Evolutionary conservation across 352 stramenopile genomes (phyloP).

Genomic region (Aphanomyces euteiches): DNA sequence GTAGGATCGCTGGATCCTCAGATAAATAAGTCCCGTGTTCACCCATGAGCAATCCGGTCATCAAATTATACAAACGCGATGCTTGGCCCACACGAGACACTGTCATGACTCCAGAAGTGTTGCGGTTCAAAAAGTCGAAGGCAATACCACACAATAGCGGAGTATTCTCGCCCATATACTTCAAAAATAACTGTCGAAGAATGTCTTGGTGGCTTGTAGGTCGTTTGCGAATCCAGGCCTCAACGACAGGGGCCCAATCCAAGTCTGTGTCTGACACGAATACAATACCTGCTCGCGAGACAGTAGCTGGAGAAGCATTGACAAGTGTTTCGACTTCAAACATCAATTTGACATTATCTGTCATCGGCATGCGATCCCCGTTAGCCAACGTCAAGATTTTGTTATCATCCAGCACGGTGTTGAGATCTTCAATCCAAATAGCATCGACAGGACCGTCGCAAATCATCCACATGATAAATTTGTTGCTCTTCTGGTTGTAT

Average conservation of each 20-base stretch:
- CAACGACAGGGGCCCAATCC: slow-evolving; percentile 95
- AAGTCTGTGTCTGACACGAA: slow-evolving; percentile 98
- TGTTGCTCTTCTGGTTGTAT: slow-evolving; percentile 97
- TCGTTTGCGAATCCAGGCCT: slow-evolving; percentile 95
- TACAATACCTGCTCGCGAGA: slow-evolving; percentile 96
- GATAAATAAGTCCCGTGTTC: slow-evolving; percentile 64
- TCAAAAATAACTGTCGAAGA: slow-evolving; percentile 90
- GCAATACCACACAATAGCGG: slow-evolving; percentile 92
- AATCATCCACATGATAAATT: slow-evolving; percentile 99
- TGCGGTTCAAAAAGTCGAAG: slow-evolving; percentile 95
- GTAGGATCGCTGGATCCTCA: slow-evolving; percentile 63
- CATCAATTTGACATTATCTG: slow-evolving; percentile 96
- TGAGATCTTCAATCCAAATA: slow-evolving; percentile 99
- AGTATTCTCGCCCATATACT: slow-evolving; percentile 95
- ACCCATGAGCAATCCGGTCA: slow-evolving; percentile 88
- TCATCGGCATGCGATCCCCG: slow-evolving; percentile 97
- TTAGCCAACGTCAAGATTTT: slow-evolving; percentile 97
- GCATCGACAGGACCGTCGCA: slow-evolving; percentile 96
- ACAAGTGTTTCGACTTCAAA: slow-evolving; percentile 97
- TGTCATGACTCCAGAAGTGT: slow-evolving; percentile 91
- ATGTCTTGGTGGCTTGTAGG: slow-evolving; percentile 83
- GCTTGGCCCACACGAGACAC: slow-evolving; percentile 90
- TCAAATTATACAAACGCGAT: slow-evolving; percentile 74
- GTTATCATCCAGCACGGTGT: slow-evolving; percentile 98
- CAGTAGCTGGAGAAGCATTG: slow-evolving; percentile 95